Percentiles rank a stretch among this genome's conserved stretches.
phyloP scores from a whole-genome alignment of 2,329 filamentous ascomycete species.

The Colletotrichum endophyticum region DNA sequence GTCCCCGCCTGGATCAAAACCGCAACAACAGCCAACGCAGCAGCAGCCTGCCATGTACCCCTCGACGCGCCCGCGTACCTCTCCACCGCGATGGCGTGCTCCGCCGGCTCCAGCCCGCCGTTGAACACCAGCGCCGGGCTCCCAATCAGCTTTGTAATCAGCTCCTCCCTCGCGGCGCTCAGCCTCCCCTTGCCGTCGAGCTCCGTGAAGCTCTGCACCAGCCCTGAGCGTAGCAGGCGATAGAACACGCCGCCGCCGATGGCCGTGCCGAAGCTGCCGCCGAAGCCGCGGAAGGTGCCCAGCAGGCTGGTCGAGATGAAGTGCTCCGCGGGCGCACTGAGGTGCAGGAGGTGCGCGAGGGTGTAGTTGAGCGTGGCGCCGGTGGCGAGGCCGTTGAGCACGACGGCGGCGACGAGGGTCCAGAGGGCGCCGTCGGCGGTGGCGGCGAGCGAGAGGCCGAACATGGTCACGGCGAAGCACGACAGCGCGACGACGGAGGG shows the following conservation, averaged over 20 bases:
- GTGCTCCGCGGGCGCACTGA: constrained; percentile 69
- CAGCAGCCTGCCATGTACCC: constrained; percentile 53
- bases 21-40: constrained; percentile 46
- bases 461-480: constrained; percentile 66
- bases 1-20: constrained; percentile 53
- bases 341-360: constrained; percentile 78
- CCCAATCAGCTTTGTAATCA: constrained; percentile 54
- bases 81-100: constrained; percentile 49
- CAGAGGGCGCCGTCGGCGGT: constrained; percentile 53
- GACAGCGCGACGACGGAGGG: constrained; percentile 64
- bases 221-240: constrained; percentile 58
- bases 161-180: constrained; percentile 34
- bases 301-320: constrained; percentile 79
- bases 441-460: constrained; percentile 59
- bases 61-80: constrained; percentile 52
- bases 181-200: constrained; percentile 44
- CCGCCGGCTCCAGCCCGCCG: constrained; percentile 42
- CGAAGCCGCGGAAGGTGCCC: constrained; percentile 81
- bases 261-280: constrained; percentile 79
- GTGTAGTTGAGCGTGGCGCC: constrained; percentile 82
- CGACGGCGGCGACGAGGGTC: constrained; percentile 64
- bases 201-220: constrained; percentile 61
- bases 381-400: constrained; percentile 74
- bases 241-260: constrained; percentile 80
- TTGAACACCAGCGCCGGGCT: constrained; percentile 55